Evolutionary conservation across 495 filamentous ascomycete species (phyloP).

Genomic region (Penicillium odoratum): DNA sequence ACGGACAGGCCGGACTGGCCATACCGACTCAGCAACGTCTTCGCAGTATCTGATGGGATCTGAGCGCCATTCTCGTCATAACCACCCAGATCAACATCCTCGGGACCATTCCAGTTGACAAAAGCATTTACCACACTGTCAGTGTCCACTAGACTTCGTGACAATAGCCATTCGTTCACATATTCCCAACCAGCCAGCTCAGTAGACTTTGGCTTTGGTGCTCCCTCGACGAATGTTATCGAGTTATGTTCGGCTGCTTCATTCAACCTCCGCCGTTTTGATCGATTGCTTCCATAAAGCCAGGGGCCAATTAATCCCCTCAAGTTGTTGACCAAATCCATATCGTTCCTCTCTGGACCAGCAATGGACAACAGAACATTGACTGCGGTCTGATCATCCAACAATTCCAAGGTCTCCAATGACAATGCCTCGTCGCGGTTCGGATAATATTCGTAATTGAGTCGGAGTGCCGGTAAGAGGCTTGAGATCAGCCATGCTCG

Average conservation of each 20-base stretch:
- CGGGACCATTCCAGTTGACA: constrained; percentile 77
- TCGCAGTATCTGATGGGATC: constrained; percentile 52
- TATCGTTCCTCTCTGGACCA: constrained; percentile 38
- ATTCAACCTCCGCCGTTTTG: constrained; percentile 57
- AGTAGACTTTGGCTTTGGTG: constrained; percentile 19
- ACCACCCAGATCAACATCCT: constrained; percentile 75
- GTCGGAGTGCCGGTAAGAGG: constrained; percentile 72
- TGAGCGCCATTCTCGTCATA: constrained; percentile 52
- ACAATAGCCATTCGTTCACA: constrained; percentile 79
- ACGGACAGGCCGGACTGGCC: constrained; percentile 71
- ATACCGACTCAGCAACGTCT: constrained; percentile 60
- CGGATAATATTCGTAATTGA: constrained; percentile 84
- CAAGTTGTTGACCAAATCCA: constrained; percentile 66
- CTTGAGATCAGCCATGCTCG: constrained; percentile 76
- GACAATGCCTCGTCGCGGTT: constrained; percentile 54
- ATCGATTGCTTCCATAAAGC: constrained; percentile 69
- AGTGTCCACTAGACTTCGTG: constrained; percentile 52
- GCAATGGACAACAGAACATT: constrained; percentile 68
- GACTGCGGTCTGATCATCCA: constrained; percentile 61
- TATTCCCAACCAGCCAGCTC: constrained; percentile 65
- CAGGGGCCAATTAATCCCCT: constrained; percentile 77
- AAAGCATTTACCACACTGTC: constrained; percentile 58
- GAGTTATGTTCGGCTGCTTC: constrained; percentile 31
- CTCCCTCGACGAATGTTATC: constrained; percentile 28
- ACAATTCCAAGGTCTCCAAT: constrained; percentile 57